These are phyloP conservation scores for Pleurozium schreberi DNA, from an alignment of 225 moss, liverwort and hornwort species.

Conservation along the genomic window DNA sequence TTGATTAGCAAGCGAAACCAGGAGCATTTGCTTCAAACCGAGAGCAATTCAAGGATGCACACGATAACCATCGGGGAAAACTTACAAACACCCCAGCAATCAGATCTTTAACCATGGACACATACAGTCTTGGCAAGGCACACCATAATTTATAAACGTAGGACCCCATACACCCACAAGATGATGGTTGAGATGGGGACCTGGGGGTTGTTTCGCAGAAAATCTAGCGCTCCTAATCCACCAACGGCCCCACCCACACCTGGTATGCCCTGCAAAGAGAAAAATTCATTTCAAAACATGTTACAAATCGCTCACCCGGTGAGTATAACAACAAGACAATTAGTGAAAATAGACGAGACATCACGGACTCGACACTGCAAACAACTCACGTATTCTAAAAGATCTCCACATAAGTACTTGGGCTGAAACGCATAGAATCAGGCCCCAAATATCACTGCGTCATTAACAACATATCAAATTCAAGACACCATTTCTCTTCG, in stretches of 20 bases:
- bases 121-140: not conserved
- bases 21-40: not conserved
- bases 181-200: not conserved
- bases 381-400: not conserved
- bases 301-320: not conserved
- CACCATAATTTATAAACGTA: too few relatives aligned
- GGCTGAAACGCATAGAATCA: too few relatives aligned
- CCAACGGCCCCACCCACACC: conserved; percentile 53
- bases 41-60: not conserved
- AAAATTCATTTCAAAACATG: not conserved
- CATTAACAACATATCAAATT: not conserved
- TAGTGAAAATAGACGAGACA: not conserved
- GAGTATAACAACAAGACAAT: not conserved
- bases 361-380: not conserved
- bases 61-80: not conserved
- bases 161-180: not conserved
- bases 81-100: too few relatives aligned
- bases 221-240: conserved; percentile 73
- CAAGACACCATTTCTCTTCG: not conserved
- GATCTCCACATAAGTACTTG: not conserved
- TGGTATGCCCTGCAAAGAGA: conserved; percentile 57
- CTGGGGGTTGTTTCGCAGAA: conserved; percentile 84
- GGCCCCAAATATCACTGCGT: not conserved
- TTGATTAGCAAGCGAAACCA: not conserved
- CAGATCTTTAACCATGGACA: not conserved